Evolutionary conservation across 2,329 filamentous ascomycete species (phyloP).

Genomic region (Zymoseptoria passerinii): DNA sequence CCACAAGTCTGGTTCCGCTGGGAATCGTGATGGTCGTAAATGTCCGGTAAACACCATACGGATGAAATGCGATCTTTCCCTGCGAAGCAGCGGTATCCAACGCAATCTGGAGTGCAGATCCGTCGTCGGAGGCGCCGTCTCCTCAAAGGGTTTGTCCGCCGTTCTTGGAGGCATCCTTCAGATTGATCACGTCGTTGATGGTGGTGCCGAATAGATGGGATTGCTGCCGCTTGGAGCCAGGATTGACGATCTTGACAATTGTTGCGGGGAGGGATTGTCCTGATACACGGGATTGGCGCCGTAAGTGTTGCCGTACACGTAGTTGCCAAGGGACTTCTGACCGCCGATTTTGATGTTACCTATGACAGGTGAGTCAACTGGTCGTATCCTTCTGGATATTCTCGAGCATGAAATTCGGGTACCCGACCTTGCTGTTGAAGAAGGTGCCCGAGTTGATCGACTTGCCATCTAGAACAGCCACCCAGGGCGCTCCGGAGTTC

Average conservation of each 20-base stretch:
- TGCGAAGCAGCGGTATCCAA: slow-evolving; percentile 5
- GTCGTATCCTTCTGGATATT: slow-evolving; percentile 6
- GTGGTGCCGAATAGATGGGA: slow-evolving; percentile 1
- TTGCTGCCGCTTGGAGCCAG: slow-evolving; percentile 3
- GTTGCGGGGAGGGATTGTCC: background rate
- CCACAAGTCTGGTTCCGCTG: slow-evolving; percentile 43
- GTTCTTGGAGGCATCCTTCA: slow-evolving; percentile 8
- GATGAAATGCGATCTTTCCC: slow-evolving; percentile 35
- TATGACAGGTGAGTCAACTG: slow-evolving; percentile 2
- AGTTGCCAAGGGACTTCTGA: slow-evolving; percentile 2
- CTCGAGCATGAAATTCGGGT: slow-evolving; percentile 14
- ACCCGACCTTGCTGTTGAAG: slow-evolving; percentile 7
- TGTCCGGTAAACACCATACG: slow-evolving; percentile 37
- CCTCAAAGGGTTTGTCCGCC: slow-evolving; percentile 21
- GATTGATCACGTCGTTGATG: slow-evolving; percentile 9
- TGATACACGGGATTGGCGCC: slow-evolving; percentile 10
- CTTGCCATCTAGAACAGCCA: slow-evolving; percentile 9
- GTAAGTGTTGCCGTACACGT: slow-evolving; percentile 14
- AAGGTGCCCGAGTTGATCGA: slow-evolving; percentile 8
- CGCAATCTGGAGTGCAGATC: slow-evolving; percentile 16
- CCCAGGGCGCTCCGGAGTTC: slow-evolving; percentile 8
- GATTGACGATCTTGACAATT: background rate
- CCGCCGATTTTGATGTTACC: slow-evolving; percentile 3
- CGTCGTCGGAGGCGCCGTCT: slow-evolving; percentile 31
- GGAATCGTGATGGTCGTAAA: slow-evolving; percentile 42